phyloP scores from a whole-genome alignment of 805 yeast genomes.

The Candida ulmi region DNA sequence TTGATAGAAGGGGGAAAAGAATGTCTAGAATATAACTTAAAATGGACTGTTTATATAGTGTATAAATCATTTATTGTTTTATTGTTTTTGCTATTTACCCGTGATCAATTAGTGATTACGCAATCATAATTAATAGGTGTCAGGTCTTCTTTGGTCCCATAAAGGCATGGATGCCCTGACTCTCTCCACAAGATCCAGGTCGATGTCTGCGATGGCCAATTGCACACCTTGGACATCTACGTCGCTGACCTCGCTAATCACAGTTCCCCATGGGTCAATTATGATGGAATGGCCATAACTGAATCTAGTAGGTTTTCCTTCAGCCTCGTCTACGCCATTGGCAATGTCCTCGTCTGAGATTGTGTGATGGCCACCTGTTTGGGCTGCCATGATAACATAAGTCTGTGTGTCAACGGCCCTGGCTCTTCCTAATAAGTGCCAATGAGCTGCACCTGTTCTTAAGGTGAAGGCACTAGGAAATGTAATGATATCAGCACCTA shows the following conservation, averaged over 20 bases:
- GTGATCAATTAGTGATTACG: no score
- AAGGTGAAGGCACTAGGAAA: constrained; percentile 93
- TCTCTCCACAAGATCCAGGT: constrained; percentile 39
- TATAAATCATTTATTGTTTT: no score
- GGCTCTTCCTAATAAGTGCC: constrained; percentile 74
- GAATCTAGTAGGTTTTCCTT: constrained; percentile 35
- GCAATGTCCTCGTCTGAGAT: constrained; percentile 30
- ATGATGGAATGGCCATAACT: constrained; percentile 86
- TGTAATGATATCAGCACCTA: constrained; percentile 73
- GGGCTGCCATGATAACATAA: constrained; percentile 86
- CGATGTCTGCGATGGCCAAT: constrained; percentile 64
- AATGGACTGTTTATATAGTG: no score
- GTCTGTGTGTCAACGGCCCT: constrained; percentile 88
- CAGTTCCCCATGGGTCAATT: constrained; percentile 89
- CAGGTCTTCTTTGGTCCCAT: constrained; percentile 65
- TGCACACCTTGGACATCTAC: constrained; percentile 32
- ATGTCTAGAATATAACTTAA: no score
- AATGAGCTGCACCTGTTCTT: constrained; percentile 87
- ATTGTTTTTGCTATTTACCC: no score
- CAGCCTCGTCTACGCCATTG: constrained; percentile 17
- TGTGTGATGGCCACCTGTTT: constrained; percentile 57
- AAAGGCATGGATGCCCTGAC: constrained; percentile 73
- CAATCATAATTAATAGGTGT: constrained; percentile 15
- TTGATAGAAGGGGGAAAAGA: no score
- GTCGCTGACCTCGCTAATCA: constrained; percentile 55